A percentile compares a stretch with the other conserved stretches of the same genome.
Evolutionary conservation across 352 stramenopile genomes (phyloP).

Genomic region (Elongisporangium prolatum): DNA sequence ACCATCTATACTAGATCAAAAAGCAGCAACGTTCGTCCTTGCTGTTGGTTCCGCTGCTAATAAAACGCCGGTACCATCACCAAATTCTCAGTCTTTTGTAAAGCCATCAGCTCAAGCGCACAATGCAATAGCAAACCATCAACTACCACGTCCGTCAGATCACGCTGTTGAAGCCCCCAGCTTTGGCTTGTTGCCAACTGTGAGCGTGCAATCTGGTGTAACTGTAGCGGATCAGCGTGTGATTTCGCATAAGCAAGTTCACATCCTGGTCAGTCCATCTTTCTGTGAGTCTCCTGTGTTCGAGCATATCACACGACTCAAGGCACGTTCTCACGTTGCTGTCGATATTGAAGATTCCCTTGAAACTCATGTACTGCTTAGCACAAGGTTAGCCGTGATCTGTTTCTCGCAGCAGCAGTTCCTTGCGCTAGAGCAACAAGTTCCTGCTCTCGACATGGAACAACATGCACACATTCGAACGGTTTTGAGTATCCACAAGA

Average conservation of each 20-base stretch:
- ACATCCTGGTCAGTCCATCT: constrained; percentile 23
- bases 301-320: constrained; percentile 9
- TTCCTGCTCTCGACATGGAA: constrained; percentile 16
- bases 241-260: not conserved
- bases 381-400: constrained; percentile 25
- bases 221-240: not conserved
- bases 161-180: not conserved
- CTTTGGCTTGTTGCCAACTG: not conserved
- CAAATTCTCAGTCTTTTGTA: not conserved
- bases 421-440: constrained; percentile 11
- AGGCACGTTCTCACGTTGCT: constrained; percentile 9
- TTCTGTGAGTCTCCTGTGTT: constrained; percentile 27
- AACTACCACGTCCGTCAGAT: not conserved
- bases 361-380: constrained; percentile 45
- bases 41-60: not conserved
- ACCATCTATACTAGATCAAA: not conserved
- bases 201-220: not conserved
- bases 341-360: constrained; percentile 37
- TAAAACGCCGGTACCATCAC: not conserved
- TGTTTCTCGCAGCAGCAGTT: constrained; percentile 20
- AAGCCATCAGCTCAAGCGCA: not conserved
- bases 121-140: not conserved
- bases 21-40: not conserved
- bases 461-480: constrained; percentile 23
- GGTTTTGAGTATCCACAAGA: constrained; percentile 46